A percentile compares a stretch with the other conserved stretches of the same genome.
phyloP scores from a whole-genome alignment of 2,329 filamentous ascomycete species.

The Claviceps capensis region DNA sequence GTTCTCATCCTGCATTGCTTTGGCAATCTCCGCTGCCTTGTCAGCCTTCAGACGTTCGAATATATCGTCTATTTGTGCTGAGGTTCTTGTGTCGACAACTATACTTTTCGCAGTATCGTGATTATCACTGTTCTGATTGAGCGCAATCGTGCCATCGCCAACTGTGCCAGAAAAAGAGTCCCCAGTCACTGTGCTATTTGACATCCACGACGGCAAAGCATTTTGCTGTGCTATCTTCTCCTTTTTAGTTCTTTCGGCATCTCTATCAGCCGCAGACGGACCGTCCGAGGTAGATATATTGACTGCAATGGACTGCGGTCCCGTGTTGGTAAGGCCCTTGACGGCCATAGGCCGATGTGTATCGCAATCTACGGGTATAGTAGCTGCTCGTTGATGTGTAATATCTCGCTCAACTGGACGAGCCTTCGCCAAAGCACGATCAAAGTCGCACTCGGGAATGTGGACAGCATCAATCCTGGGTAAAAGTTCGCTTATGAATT shows the following conservation, averaged over 20 bases:
- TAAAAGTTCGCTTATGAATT: constrained; percentile 62
- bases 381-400: constrained; percentile 49
- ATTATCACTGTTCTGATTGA: constrained; percentile 25
- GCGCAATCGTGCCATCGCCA: constrained; percentile 10
- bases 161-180: constrained; percentile 36
- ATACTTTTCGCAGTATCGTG: constrained; percentile 29
- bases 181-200: constrained; percentile 53
- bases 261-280: constrained; percentile 51
- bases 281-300: constrained; percentile 54
- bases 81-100: constrained; percentile 34
- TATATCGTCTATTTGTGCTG: constrained; percentile 49
- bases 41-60: constrained; percentile 53
- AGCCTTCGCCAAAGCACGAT: constrained; percentile 49
- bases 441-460: constrained; percentile 63
- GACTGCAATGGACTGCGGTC: constrained; percentile 55
- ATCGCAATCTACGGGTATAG: constrained; percentile 40
- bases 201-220: constrained; percentile 57
- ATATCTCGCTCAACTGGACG: constrained; percentile 53
- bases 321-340: constrained; percentile 51
- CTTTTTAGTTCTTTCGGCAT: constrained; percentile 49
- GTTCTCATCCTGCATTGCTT: constrained; percentile 17
- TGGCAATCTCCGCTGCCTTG: constrained; percentile 33
- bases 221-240: constrained; percentile 56
- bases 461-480: constrained; percentile 62
- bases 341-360: constrained; percentile 51